phyloP scores from a whole-genome alignment of 768 basidiomycete genomes.

The Leccinum variicolor region DNA sequence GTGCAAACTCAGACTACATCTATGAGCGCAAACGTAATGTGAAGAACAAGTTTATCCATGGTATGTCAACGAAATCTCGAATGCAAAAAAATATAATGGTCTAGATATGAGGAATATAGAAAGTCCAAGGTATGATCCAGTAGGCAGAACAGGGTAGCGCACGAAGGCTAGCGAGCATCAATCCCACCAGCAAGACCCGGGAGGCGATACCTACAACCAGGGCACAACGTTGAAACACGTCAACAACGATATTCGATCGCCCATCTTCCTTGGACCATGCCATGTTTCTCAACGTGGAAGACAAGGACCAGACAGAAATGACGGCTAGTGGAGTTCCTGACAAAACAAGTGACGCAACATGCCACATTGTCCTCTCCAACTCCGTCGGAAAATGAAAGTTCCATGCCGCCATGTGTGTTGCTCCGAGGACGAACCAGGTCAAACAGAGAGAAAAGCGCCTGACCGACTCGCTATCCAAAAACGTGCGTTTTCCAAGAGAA shows the following conservation, averaged over 20 bases:
- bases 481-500: neutral
- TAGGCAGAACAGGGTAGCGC: neutral
- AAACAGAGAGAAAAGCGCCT: neutral
- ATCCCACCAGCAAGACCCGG: neutral
- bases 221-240: neutral
- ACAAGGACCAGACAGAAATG: neutral
- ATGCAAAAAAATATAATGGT: neutral
- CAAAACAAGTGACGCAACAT: neutral
- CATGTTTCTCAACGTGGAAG: neutral
- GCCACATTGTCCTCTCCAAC: neutral
- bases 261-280: neutral
- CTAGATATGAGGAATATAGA: slow-evolving; percentile 3
- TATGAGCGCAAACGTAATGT: no score
- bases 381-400: neutral
- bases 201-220: neutral
- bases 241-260: neutral
- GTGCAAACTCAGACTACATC: no score
- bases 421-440: neutral
- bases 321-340: neutral
- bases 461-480: neutral
- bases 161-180: slow-evolving; percentile 1
- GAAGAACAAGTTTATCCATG: no score
- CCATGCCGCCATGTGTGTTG: neutral
- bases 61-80: no score
- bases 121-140: neutral